Conservation (phyloP, 2,329 filamentous ascomycete species). For the Moelleriella libera region DNA sequence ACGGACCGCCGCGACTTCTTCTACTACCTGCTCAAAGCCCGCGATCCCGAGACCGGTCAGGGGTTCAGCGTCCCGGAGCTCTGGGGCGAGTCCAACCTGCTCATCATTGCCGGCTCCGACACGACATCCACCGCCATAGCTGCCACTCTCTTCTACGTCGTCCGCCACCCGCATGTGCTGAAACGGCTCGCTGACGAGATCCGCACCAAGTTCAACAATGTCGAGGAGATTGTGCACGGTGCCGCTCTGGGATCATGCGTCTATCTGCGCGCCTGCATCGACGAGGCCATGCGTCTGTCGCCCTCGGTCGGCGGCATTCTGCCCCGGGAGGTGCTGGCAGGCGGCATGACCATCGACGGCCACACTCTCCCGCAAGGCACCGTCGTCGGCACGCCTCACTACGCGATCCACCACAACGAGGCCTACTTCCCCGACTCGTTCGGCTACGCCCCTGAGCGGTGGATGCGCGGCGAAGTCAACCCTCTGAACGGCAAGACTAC, state of each 20-base stretch:
- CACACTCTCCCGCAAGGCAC: conserved; percentile 40
- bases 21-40: conserved; percentile 58
- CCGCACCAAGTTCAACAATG: conserved; percentile 31
- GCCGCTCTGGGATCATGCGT: conserved; percentile 31
- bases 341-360: conserved; percentile 40
- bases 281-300: conserved; percentile 50
- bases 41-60: conserved; percentile 55
- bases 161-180: conserved; percentile 34
- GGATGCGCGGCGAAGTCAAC: conserved; percentile 37
- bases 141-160: conserved; percentile 48
- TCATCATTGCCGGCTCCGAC: conserved; percentile 59
- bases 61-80: conserved; percentile 53
- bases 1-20: conserved; percentile 62
- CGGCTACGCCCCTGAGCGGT: conserved; percentile 48
- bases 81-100: conserved; percentile 56
- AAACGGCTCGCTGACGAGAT: conserved; percentile 35
- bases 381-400: conserved; percentile 51
- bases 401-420: conserved; percentile 54
- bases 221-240: conserved; percentile 42
- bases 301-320: conserved; percentile 46
- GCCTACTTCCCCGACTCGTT: conserved; percentile 47
- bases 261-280: conserved; percentile 51
- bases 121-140: conserved; percentile 58
- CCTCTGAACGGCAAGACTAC: conserved; percentile 20
- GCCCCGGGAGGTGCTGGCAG: conserved; percentile 42